phyloP scores from a whole-genome alignment of 805 yeast genomes.

The Ogataea nitratoaversa region DNA sequence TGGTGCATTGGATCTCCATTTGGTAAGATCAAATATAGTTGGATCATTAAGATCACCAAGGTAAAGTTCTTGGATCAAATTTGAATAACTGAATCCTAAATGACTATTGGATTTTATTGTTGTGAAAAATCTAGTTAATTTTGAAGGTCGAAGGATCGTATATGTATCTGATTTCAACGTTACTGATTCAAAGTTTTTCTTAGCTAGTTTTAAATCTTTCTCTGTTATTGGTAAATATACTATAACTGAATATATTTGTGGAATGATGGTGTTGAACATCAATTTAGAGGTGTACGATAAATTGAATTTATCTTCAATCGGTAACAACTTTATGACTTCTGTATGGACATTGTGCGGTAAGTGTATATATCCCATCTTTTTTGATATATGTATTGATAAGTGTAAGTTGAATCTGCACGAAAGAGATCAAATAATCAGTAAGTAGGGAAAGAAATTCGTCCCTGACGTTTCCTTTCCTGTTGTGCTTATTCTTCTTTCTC shows the following conservation, averaged over 20 bases:
- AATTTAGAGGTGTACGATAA: slow-evolving; percentile 18
- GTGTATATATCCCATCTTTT: slow-evolving; percentile 16
- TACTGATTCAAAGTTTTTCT: slow-evolving; percentile 12
- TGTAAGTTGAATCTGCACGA: no score
- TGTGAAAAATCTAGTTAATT: slow-evolving; percentile 14
- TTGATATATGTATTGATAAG: not conserved
- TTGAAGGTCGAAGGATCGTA: slow-evolving; percentile 13
- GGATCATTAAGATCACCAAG: slow-evolving; percentile 17
- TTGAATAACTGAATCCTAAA: slow-evolving; percentile 21
- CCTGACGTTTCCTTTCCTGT: not conserved
- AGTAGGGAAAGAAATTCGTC: no score
- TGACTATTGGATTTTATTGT: slow-evolving; percentile 13
- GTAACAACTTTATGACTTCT: slow-evolving; percentile 15
- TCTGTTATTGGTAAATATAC: slow-evolving; percentile 9
- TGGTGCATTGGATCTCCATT: slow-evolving; percentile 21
- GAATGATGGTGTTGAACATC: slow-evolving; percentile 19
- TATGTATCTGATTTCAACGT: slow-evolving; percentile 16
- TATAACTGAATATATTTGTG: slow-evolving; percentile 19
- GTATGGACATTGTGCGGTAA: slow-evolving; percentile 25
- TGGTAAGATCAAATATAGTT: slow-evolving; percentile 12
- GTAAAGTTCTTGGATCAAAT: slow-evolving; percentile 22
- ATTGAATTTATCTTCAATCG: slow-evolving; percentile 14
- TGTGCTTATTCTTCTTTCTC: not conserved
- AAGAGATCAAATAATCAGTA: no score
- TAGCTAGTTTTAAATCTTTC: not conserved